Conservation (phyloP, 2,329 filamentous ascomycete genomes). For the Paraphaeosphaeria minitans region DNA sequence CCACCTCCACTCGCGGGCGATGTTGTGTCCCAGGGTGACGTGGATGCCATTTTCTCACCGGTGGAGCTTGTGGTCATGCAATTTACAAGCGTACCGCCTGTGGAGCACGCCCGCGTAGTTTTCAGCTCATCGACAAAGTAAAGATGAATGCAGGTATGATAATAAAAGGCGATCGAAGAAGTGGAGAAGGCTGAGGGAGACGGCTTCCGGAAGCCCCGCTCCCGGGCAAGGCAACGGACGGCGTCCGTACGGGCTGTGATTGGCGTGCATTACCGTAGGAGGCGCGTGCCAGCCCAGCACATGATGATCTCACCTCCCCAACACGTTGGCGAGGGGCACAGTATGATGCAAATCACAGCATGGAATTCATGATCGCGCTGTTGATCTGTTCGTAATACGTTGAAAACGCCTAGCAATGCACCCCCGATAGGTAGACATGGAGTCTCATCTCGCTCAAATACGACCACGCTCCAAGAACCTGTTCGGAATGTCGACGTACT, state of each 20-base stretch:
- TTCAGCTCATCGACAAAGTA: slow-evolving; percentile 5
- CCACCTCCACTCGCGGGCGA: slow-evolving; percentile 9
- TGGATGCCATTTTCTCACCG: slow-evolving; percentile 7
- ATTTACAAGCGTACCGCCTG: neutral
- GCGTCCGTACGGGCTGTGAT: neutral
- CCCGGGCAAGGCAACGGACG: neutral
- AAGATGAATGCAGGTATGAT: neutral
- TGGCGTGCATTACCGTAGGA: neutral
- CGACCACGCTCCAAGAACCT: slow-evolving; percentile 27
- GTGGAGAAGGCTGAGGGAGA: slow-evolving; percentile 12
- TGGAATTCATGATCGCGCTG: neutral
- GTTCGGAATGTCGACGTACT: slow-evolving; percentile 26
- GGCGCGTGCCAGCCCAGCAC: slow-evolving; percentile 3
- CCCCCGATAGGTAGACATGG: neutral
- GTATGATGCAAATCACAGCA: neutral
- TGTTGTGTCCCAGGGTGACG: slow-evolving; percentile 13
- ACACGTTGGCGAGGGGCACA: neutral
- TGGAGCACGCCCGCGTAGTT: neutral
- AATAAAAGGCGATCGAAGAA: neutral
- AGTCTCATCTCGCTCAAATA: slow-evolving; percentile 11
- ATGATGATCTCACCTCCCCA: neutral
- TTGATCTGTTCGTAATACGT: neutral
- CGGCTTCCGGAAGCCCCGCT: slow-evolving; percentile 8
- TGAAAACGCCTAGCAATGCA: slow-evolving; percentile 9
- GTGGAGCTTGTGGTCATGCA: neutral